Evolutionary conservation across 208 protist species (phyloP).

Genomic region (Acanthamoeba lenticulata): DNA sequence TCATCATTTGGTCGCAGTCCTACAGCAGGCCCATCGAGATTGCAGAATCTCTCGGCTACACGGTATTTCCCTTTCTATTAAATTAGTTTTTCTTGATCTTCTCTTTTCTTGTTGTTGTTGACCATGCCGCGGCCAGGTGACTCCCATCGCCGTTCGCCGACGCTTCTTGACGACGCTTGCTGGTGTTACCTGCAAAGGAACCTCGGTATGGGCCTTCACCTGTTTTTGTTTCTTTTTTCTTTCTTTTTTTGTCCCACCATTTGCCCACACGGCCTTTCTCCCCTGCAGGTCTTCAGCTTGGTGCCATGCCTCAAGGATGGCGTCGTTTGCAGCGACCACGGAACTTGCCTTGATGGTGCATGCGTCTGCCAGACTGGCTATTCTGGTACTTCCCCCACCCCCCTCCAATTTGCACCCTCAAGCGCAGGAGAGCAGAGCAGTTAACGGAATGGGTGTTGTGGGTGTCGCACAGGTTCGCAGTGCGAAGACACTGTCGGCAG

Average conservation of each 20-base stretch:
- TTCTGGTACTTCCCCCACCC: background rate
- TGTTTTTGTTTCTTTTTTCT: too few relatives aligned
- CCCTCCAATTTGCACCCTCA: background rate
- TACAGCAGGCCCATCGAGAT: slow-evolving; percentile 8
- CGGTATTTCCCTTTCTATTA: background rate
- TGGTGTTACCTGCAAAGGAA: background rate
- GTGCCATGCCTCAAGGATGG: background rate
- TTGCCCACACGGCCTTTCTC: background rate
- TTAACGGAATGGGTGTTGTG: background rate
- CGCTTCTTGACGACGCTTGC: background rate
- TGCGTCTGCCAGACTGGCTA: background rate
- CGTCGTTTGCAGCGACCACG: background rate
- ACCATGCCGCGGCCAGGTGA: background rate
- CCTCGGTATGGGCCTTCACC: background rate
- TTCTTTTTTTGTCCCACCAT: too few relatives aligned
- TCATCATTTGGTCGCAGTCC: slow-evolving; percentile 47
- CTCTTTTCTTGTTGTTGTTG: background rate
- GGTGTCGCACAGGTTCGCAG: background rate
- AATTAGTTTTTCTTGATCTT: too few relatives aligned
- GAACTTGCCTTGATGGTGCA: background rate
- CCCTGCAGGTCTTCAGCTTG: slow-evolving; percentile 18
- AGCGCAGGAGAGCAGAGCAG: background rate
- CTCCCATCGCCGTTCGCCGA: background rate
- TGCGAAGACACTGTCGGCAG: background rate
- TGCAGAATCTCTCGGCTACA: background rate